Conservation (phyloP, 768 basidiomycete species). For the Pleurotus salmoneostramineus region DNA sequence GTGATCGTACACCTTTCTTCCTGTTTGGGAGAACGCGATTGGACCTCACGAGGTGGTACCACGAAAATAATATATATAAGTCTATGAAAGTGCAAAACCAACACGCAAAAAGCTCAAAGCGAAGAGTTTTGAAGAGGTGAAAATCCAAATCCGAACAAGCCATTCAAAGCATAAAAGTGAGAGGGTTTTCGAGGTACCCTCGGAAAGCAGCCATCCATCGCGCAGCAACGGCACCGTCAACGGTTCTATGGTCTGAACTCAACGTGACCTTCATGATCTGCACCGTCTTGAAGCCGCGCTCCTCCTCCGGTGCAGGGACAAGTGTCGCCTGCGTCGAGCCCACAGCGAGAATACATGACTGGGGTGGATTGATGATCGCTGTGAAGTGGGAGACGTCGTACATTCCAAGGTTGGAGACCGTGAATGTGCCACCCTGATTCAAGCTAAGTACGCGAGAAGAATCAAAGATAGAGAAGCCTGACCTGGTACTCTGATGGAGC, state of each 20-base stretch:
- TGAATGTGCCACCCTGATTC: constrained; percentile 89
- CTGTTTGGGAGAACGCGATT: not conserved
- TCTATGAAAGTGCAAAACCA: not conserved
- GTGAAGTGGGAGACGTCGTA: constrained; percentile 93
- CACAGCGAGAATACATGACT: constrained; percentile 96
- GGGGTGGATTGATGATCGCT: constrained; percentile 98
- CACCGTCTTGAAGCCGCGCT: constrained; percentile 91
- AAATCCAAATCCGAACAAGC: constrained; percentile 6
- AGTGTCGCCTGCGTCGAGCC: constrained; percentile 85
- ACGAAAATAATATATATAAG: not conserved
- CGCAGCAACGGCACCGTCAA: constrained; percentile 95
- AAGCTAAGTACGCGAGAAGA: not conserved
- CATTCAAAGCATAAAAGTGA: constrained; percentile 90
- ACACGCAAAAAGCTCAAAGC: not conserved
- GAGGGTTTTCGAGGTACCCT: constrained; percentile 93
- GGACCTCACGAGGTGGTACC: not conserved
- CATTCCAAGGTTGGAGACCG: constrained; percentile 99
- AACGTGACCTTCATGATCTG: constrained; percentile 95
- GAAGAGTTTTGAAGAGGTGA: constrained; percentile 6
- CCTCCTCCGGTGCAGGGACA: constrained; percentile 82
- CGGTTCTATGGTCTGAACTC: constrained; percentile 91
- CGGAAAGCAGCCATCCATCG: constrained; percentile 93
- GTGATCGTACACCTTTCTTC: constrained; percentile 2
- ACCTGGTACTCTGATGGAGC: constrained; percentile 96
- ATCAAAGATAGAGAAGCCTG: constrained; percentile 8